Percentiles rank a stretch among this genome's conserved stretches.
These are phyloP conservation scores for Umbelopsis vinacea DNA, from an alignment of 192 early-diverging fungal genomes.

Conservation along the genomic window DNA sequence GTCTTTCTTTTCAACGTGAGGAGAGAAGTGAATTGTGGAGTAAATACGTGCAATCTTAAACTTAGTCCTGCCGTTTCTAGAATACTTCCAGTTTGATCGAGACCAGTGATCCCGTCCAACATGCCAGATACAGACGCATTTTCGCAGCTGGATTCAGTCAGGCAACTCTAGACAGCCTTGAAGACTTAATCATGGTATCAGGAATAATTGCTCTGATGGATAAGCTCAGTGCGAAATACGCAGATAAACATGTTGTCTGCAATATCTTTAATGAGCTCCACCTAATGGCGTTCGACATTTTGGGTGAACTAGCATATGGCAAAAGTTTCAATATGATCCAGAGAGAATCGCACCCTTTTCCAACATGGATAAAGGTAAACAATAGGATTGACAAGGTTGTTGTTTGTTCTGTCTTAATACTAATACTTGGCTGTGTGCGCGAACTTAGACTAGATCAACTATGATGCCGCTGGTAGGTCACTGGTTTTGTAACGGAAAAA, in stretches of 20 bases:
- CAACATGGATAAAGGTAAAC: slow-evolving; percentile 9
- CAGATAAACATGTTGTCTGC: not conserved
- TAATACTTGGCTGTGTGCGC: too few species aligned
- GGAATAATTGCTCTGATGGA: slow-evolving; percentile 8
- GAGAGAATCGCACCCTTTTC: not conserved
- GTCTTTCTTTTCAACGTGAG: not conserved
- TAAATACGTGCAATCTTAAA: not conserved
- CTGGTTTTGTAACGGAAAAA: not conserved
- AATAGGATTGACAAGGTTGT: not conserved
- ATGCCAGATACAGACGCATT: not conserved
- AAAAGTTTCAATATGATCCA: slow-evolving; percentile 15
- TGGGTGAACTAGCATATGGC: slow-evolving; percentile 20
- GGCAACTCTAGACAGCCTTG: not conserved
- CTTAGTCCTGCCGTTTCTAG: not conserved
- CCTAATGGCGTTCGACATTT: slow-evolving; percentile 4
- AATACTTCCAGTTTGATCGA: not conserved
- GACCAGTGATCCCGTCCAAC: not conserved
- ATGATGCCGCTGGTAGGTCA: not conserved
- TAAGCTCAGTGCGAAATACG: not conserved
- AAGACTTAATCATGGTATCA: not conserved
- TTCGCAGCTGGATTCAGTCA: not conserved
- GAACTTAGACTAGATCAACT: not conserved
- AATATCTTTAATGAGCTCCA: slow-evolving; percentile 17
- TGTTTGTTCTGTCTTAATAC: not conserved
- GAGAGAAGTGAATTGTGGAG: too few species aligned